phyloP scores from a whole-genome alignment of 192 early-diverging fungal species.

The Rhizoclosmatium sp. region DNA sequence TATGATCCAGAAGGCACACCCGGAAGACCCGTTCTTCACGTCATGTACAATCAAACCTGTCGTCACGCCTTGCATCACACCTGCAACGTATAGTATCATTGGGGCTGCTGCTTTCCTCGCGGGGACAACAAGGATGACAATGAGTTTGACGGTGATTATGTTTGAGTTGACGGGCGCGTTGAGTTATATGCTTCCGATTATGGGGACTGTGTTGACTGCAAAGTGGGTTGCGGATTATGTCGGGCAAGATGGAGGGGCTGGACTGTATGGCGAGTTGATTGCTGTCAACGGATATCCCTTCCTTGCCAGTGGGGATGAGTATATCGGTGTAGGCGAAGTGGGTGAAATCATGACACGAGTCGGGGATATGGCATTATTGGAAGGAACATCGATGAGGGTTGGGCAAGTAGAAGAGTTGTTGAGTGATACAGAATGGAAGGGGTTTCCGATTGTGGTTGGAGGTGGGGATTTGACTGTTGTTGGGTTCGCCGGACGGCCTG shows the following conservation, averaged over 20 bases:
- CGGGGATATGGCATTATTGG: conserved; percentile 45
- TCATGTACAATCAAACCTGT: conserved; percentile 59
- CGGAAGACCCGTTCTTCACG: conserved; percentile 71
- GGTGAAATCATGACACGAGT: conserved; percentile 51
- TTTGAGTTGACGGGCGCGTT: conserved; percentile 97
- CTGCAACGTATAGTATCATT: conserved; percentile 93
- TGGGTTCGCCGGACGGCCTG: conserved; percentile 84
- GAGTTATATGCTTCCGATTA: conserved; percentile 78
- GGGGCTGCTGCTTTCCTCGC: conserved; percentile 90
- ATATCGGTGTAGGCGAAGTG: conserved; percentile 35
- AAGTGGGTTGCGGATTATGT: conserved; percentile 81
- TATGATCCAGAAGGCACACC: conserved; percentile 65
- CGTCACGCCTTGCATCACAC: conserved; percentile 83
- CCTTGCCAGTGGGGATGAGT: conserved; percentile 54
- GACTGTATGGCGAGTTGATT: conserved; percentile 74
- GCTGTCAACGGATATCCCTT: conserved; percentile 62
- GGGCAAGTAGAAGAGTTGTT: conserved; percentile 60
- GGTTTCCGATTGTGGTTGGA: conserved; percentile 56
- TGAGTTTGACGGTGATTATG: conserved; percentile 90
- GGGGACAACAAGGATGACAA: conserved; percentile 89
- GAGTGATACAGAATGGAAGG: conserved; percentile 59
- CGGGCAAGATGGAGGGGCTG: conserved; percentile 55
- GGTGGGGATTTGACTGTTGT: conserved; percentile 51
- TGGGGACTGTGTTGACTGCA: conserved; percentile 58
- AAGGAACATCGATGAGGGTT: conserved; percentile 43